phyloP scores from a whole-genome alignment of 164 flowering plant genomes.

The Stephania cephalantha region DNA sequence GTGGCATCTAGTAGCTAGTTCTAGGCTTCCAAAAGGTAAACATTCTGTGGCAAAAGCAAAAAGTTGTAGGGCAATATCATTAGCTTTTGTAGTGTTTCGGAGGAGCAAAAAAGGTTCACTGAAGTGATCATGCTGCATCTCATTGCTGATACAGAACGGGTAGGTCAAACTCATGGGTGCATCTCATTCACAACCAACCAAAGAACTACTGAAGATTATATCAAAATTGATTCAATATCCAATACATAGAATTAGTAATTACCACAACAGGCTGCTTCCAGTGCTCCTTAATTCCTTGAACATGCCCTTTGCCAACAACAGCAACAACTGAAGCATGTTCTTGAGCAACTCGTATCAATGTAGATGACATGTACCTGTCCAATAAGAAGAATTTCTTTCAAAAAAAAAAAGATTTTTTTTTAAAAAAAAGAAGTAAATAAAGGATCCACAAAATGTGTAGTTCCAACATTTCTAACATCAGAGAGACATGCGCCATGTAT shows the following conservation, averaged over 20 bases:
- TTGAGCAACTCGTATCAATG: slow-evolving; percentile 52
- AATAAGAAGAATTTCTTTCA: neutral
- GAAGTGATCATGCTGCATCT: neutral
- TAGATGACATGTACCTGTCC: slow-evolving; percentile 82
- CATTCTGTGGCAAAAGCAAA: neutral
- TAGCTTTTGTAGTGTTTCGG: neutral
- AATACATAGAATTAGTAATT: slow-evolving; percentile 4
- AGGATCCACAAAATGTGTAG: neutral
- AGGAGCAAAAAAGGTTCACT: neutral
- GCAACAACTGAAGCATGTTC: slow-evolving; percentile 88
- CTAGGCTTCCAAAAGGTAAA: neutral
- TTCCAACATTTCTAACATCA: neutral
- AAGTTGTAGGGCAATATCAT: neutral
- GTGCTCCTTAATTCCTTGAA: slow-evolving; percentile 77
- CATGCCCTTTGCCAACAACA: slow-evolving; percentile 93
- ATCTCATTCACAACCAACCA: neutral
- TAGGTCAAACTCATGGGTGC: neutral
- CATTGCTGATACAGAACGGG: neutral
- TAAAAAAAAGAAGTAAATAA: neutral
- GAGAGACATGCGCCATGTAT: neutral
- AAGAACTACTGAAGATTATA: neutral
- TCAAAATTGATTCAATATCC: neutral
- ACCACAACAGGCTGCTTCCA: slow-evolving; percentile 89
- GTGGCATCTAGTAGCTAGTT: neutral
- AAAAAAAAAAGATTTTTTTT: neutral